A percentile compares a stretch with the other conserved stretches of the same genome.
Evolutionary conservation across 257 asterid genomes (phyloP).

Genomic region (Jaltomata sinuosa): DNA sequence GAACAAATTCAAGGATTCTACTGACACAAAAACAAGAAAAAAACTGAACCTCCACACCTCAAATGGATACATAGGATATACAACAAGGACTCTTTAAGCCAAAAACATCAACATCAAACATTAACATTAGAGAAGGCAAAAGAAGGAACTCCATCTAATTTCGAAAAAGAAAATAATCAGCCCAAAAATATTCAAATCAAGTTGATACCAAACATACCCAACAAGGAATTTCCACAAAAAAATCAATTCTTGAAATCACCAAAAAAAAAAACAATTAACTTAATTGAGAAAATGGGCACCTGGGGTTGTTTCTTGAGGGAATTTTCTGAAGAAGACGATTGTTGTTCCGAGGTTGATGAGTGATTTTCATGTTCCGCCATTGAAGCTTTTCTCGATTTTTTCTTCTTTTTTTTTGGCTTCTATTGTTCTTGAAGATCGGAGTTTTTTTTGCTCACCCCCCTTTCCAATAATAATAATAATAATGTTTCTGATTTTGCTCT

Average conservation of each 20-base stretch:
- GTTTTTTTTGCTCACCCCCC: neutral
- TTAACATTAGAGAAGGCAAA: no score
- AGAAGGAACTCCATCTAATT: neutral
- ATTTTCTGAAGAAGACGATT: neutral
- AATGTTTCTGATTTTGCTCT: neutral
- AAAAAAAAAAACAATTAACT: neutral
- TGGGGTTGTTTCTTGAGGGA: conserved; percentile 4
- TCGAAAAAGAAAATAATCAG: neutral
- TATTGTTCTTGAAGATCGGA: neutral
- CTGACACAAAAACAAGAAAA: neutral
- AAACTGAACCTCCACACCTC: neutral
- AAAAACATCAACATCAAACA: neutral
- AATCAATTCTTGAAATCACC: neutral
- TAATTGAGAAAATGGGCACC: neutral
- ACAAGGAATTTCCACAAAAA: neutral
- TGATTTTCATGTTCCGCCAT: conserved; percentile 9
- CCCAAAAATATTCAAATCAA: neutral
- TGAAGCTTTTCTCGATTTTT: neutral
- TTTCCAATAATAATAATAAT: neutral
- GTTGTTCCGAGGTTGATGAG: neutral
- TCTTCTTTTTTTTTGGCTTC: neutral
- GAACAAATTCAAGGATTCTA: neutral
- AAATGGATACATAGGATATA: neutral
- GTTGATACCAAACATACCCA: neutral
- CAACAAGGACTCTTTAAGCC: neutral